These are phyloP conservation scores for Cystobasidiaceae sp. DNA, from an alignment of 1,284 basidiomycete genomes.

Conservation along the genomic window DNA sequence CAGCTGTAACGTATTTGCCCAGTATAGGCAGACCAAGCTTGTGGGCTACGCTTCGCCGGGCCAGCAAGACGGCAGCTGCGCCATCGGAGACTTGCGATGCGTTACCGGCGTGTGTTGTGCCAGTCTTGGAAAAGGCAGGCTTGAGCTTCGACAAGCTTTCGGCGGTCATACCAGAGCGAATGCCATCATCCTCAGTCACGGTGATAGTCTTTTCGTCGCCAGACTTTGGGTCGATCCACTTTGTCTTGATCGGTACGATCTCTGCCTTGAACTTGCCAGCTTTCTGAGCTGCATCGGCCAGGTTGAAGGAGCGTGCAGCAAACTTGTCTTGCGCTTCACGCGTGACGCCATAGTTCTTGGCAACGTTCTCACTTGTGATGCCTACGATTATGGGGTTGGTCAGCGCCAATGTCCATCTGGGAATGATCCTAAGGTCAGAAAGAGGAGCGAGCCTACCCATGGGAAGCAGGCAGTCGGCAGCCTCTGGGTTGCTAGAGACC, in stretches of 20 bases:
- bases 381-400: constrained; percentile 59
- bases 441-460: constrained; percentile 35
- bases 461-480: constrained; percentile 87
- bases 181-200: constrained; percentile 85
- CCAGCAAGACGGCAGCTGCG: constrained; percentile 86
- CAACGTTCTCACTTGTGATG: constrained; percentile 94
- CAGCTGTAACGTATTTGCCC: constrained; percentile 80
- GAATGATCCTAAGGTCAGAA: constrained; percentile 13
- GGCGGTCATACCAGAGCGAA: constrained; percentile 70
- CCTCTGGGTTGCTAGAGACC: constrained; percentile 69
- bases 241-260: constrained; percentile 70
- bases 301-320: constrained; percentile 73
- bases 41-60: constrained; percentile 78
- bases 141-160: constrained; percentile 85
- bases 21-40: constrained; percentile 83
- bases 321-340: constrained; percentile 77
- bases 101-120: constrained; percentile 75
- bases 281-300: constrained; percentile 79
- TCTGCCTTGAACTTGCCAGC: constrained; percentile 87
- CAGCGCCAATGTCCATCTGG: not conserved
- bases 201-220: constrained; percentile 71
- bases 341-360: constrained; percentile 66
- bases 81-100: constrained; percentile 91
- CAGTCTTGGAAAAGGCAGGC: constrained; percentile 82
- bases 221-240: constrained; percentile 74